A percentile compares a stretch with the other conserved stretches of the same genome.
Evolutionary conservation across 495 filamentous ascomycete species (phyloP).

Genomic region (Aspergillus nidulans): DNA sequence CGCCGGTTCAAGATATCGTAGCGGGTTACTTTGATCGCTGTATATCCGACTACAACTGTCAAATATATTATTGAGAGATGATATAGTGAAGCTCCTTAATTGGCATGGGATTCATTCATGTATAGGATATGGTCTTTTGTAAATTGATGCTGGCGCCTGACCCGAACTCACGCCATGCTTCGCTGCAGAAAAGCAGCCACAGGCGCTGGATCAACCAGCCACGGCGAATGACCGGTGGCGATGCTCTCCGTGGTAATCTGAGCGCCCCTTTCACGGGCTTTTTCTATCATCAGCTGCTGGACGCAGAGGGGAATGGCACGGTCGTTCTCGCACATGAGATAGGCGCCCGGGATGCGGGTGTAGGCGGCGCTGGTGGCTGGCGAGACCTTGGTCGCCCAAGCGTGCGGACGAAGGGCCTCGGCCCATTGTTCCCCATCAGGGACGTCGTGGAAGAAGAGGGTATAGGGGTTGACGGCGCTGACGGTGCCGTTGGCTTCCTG

Average conservation of each 20-base stretch:
- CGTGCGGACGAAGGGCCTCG: conserved; percentile 27
- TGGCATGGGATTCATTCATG: too few relatives aligned
- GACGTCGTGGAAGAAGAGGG: background rate
- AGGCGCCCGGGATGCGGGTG: conserved; percentile 24
- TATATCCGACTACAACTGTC: too few relatives aligned
- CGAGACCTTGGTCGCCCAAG: conserved; percentile 28
- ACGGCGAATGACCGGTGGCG: conserved; percentile 29
- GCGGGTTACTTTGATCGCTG: too few relatives aligned
- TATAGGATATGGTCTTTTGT: too few relatives aligned
- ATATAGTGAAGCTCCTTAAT: too few relatives aligned
- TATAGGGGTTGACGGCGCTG: background rate
- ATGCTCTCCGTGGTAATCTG: conserved; percentile 29
- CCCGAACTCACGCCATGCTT: too few relatives aligned
- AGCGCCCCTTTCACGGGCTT: conserved; percentile 23
- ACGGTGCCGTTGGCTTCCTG: background rate
- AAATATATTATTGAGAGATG: too few relatives aligned
- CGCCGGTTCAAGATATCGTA: too few relatives aligned
- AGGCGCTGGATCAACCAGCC: conserved; percentile 25
- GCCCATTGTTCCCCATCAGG: conserved; percentile 22
- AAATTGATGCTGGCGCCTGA: too few relatives aligned
- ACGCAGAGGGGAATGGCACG: conserved; percentile 31
- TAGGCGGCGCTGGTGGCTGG: conserved; percentile 32
- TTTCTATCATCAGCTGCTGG: conserved; percentile 39
- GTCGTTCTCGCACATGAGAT: conserved; percentile 36
- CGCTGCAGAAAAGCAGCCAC: too few relatives aligned